Conservation (phyloP, 352 stramenopile genomes). For the Globisporangium carolinianum region DNA sequence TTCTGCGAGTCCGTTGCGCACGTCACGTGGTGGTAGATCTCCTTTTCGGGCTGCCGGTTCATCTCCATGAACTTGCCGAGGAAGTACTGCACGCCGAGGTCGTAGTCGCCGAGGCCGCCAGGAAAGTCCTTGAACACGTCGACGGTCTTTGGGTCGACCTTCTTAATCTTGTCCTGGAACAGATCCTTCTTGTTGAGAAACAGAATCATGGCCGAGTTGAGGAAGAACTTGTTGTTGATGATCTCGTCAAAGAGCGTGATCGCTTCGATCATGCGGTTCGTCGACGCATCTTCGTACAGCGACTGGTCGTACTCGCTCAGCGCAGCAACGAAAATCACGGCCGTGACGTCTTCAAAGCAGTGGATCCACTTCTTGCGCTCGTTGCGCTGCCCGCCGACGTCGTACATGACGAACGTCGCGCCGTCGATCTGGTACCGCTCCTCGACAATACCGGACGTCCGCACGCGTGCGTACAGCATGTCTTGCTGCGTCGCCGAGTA, state of each 20-base stretch:
- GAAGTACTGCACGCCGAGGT: conserved; percentile 88
- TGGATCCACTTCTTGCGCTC: conserved; percentile 98
- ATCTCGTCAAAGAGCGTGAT: conserved; percentile 95
- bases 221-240: conserved; percentile 93
- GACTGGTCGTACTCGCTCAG: conserved; percentile 94
- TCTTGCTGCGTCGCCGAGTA: conserved; percentile 93
- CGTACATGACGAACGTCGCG: conserved; percentile 96
- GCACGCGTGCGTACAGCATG: conserved; percentile 93
- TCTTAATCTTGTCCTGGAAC: conserved; percentile 95
- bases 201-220: conserved; percentile 92
- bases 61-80: conserved; percentile 93
- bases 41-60: conserved; percentile 88
- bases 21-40: conserved; percentile 95
- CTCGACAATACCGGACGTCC: conserved; percentile 94
- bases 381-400: conserved; percentile 95
- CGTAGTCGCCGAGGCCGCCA: conserved; percentile 78
- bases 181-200: conserved; percentile 98
- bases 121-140: conserved; percentile 90
- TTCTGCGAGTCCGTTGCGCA: conserved; percentile 97
- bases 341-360: conserved; percentile 95
- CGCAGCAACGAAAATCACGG: conserved; percentile 95
- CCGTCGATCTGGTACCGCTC: conserved; percentile 94
- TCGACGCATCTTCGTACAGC: conserved; percentile 91
- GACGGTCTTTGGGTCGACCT: conserved; percentile 88
- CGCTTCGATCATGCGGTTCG: conserved; percentile 94